Conservation (phyloP, 2,329 filamentous ascomycete species). For the Phaeoacremonium minimum region DNA sequence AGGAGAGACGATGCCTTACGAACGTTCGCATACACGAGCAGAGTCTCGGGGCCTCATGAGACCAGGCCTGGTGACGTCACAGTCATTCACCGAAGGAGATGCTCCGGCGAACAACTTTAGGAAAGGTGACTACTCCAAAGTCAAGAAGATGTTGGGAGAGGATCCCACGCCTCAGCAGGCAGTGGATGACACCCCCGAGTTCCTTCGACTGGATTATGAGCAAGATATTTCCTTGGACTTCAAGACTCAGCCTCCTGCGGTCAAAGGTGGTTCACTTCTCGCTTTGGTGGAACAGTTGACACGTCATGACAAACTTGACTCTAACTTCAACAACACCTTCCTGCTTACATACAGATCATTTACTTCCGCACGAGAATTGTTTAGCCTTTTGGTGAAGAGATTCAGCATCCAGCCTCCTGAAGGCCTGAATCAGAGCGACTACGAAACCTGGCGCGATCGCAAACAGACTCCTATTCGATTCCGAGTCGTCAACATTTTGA, state of each 20-base stretch:
- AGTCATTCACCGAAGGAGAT: constrained; percentile 64
- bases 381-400: constrained; percentile 85
- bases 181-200: constrained; percentile 76
- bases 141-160: constrained; percentile 63
- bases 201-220: constrained; percentile 81
- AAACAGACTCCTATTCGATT: constrained; percentile 97
- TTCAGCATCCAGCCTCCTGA: constrained; percentile 91
- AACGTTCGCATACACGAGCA: constrained; percentile 49
- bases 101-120: constrained; percentile 42
- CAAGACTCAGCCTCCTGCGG: constrained; percentile 68
- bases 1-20: constrained; percentile 53
- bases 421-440: constrained; percentile 70
- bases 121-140: constrained; percentile 59
- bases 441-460: constrained; percentile 82
- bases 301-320: constrained; percentile 90
- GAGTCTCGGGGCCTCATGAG: constrained; percentile 50
- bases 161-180: constrained; percentile 48
- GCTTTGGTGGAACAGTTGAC: constrained; percentile 94
- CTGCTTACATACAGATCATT: constrained; percentile 95
- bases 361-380: constrained; percentile 83
- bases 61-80: constrained; percentile 46
- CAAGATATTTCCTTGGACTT: constrained; percentile 85
- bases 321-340: constrained; percentile 96
- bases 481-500: constrained; percentile 93
- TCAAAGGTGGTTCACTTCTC: constrained; percentile 85